phyloP scores from a whole-genome alignment of 768 basidiomycete species.

The Suillus clintonianus region DNA sequence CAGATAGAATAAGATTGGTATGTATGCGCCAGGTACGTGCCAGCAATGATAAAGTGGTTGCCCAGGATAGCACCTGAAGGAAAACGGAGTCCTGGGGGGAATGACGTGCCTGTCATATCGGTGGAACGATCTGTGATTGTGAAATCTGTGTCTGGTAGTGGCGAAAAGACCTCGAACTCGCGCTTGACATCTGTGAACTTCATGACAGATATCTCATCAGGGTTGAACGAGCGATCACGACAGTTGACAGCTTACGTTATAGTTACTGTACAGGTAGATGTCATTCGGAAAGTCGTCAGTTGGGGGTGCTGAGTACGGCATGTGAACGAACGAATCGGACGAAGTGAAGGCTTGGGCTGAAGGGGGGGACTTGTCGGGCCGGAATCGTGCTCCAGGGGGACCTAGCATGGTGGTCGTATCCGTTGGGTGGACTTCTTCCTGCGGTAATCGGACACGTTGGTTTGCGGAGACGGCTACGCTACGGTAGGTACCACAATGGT shows the following conservation, averaged over 20 bases:
- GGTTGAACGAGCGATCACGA: slow-evolving; percentile 4
- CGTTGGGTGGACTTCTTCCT: slow-evolving; percentile 53
- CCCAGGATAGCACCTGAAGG: slow-evolving; percentile 93
- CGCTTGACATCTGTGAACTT: slow-evolving; percentile 95
- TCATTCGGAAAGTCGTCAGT: slow-evolving; percentile 80
- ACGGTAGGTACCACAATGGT: slow-evolving; percentile 97
- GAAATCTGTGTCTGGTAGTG: slow-evolving; percentile 74
- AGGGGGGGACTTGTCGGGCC: slow-evolving; percentile 43
- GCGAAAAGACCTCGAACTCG: slow-evolving; percentile 90
- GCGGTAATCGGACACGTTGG: slow-evolving; percentile 65
- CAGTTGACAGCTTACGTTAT: slow-evolving; percentile 65
- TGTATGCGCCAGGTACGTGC: slow-evolving; percentile 92
- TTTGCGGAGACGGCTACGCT: slow-evolving; percentile 84
- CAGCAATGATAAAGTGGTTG: slow-evolving; percentile 88
- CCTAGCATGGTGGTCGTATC: slow-evolving; percentile 48
- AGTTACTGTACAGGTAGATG: slow-evolving; percentile 93
- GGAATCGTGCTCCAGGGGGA: slow-evolving; percentile 61
- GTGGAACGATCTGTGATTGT: slow-evolving; percentile 78
- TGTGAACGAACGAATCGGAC: slow-evolving; percentile 62
- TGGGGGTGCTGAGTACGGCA: slow-evolving; percentile 75
- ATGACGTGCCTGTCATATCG: slow-evolving; percentile 76
- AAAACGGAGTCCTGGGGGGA: slow-evolving; percentile 95
- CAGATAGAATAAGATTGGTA: slow-evolving; percentile 96
- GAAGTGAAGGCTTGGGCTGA: slow-evolving; percentile 52
- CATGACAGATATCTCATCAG: slow-evolving; percentile 12